Evolutionary conservation across 139 green algal species (phyloP).

Genomic region (Coelastrella sp.): DNA sequence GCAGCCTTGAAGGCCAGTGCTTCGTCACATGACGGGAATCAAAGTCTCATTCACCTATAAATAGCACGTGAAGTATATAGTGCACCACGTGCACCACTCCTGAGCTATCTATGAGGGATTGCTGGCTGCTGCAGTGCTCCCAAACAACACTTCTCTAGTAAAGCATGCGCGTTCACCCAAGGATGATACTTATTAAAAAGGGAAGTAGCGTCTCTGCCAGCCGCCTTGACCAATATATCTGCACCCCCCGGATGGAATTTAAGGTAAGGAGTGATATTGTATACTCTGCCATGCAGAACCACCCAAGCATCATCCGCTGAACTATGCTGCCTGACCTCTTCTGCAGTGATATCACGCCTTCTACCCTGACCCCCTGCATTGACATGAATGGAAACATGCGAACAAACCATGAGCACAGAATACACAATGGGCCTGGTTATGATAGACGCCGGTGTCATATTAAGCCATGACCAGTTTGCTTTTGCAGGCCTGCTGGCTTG

Average conservation of each 20-base stretch:
- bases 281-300: constrained; percentile 87
- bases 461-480: too few relatives aligned
- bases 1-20: too few relatives aligned
- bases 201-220: constrained; percentile 88
- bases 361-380: constrained; percentile 54
- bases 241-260: constrained; percentile 87
- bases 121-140: constrained; percentile 57
- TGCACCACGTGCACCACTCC: background rate
- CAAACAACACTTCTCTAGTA: constrained; percentile 86
- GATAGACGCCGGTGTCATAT: too few relatives aligned
- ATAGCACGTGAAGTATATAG: too few relatives aligned
- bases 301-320: constrained; percentile 92
- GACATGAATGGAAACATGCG: too few relatives aligned
- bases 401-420: too few relatives aligned
- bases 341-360: constrained; percentile 73
- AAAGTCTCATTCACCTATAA: too few relatives aligned
- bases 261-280: constrained; percentile 90
- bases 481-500: too few relatives aligned
- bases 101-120: background rate
- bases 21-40: too few relatives aligned
- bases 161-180: constrained; percentile 91
- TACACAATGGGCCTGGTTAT: too few relatives aligned
- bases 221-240: constrained; percentile 75
- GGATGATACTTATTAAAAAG: constrained; percentile 95
- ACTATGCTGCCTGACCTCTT: constrained; percentile 87